These are phyloP conservation scores for Cyclanthera cordifolia DNA, from an alignment of 306 rosid species.

Conservation along the genomic window DNA sequence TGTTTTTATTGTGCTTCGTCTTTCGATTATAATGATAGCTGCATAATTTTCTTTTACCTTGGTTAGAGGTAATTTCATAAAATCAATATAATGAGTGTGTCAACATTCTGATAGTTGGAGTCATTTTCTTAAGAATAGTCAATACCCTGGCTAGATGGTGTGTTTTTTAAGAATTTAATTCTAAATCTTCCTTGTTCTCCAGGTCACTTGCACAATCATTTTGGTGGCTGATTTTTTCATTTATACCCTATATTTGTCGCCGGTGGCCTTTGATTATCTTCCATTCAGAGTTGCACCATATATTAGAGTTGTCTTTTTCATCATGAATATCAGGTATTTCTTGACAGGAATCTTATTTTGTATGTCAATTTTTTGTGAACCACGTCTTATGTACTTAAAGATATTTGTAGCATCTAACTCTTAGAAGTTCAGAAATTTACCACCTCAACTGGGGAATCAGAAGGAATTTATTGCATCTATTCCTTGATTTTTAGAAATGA, in stretches of 20 bases:
- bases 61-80: neutral
- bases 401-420: neutral
- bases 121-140: neutral
- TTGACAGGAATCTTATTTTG: neutral
- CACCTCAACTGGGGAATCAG: no score
- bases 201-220: slow-evolving; percentile 50
- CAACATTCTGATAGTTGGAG: neutral
- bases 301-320: slow-evolving; percentile 70
- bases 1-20: neutral
- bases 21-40: neutral
- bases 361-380: neutral
- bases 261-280: slow-evolving; percentile 51
- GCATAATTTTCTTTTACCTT: neutral
- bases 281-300: slow-evolving; percentile 94
- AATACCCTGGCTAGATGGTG: slow-evolving; percentile 1
- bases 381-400: neutral
- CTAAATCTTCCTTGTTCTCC: slow-evolving; percentile 26
- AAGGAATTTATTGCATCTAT: neutral
- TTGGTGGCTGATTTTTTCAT: slow-evolving; percentile 62
- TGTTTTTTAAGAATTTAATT: slow-evolving; percentile 5
- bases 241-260: slow-evolving; percentile 59
- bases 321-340: slow-evolving; percentile 70
- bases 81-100: neutral
- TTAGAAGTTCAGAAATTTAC: no score
- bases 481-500: neutral